Conservation (phyloP, 2,329 filamentous ascomycete genomes). For the Alternaria ventricosa region DNA sequence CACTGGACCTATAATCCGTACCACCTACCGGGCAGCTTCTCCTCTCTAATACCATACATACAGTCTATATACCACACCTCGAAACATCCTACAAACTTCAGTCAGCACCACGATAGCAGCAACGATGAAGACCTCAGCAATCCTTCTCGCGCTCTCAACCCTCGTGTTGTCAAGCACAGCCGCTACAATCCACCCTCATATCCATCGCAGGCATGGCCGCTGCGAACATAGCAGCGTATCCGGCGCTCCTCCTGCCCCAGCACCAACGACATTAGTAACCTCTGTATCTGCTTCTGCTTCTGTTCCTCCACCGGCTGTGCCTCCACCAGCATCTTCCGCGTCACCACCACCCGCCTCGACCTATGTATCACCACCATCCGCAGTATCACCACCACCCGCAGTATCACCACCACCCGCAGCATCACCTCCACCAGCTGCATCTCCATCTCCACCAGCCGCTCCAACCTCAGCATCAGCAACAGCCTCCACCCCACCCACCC, state of each 20-base stretch:
- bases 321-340: neutral
- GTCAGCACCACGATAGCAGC: neutral
- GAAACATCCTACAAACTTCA: neutral
- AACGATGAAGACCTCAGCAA: neutral
- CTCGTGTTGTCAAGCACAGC: neutral
- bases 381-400: neutral
- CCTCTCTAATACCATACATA: neutral
- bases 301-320: neutral
- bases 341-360: neutral
- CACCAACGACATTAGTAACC: neutral
- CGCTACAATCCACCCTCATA: neutral
- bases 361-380: neutral
- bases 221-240: neutral
- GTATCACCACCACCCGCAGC: neutral
- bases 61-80: neutral
- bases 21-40: too few relatives aligned
- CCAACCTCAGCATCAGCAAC: neutral
- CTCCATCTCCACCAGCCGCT: neutral
- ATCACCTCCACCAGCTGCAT: too few relatives aligned
- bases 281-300: neutral
- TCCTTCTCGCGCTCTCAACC: neutral
- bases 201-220: neutral
- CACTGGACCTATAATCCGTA: too few relatives aligned
- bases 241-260: neutral
- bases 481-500: neutral